Percentiles rank a stretch among this genome's conserved stretches.
phyloP scores from a whole-genome alignment of 1,139 yeast genomes.

The Diutina catenulata region DNA sequence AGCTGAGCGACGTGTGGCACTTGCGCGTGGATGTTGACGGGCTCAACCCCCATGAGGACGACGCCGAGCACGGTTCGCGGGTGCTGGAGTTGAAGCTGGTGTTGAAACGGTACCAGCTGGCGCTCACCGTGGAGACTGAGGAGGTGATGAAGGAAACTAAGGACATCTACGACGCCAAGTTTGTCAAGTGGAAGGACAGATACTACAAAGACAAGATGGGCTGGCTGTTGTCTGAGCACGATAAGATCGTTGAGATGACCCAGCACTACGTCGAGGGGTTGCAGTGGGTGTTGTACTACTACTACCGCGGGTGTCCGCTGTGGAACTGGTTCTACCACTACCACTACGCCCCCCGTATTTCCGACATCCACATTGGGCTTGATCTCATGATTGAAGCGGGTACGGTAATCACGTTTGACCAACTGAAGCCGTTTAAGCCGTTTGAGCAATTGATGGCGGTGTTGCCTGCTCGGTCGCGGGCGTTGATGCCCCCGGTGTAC shows the following conservation, averaged over 20 bases:
- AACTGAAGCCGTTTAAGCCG: slow-evolving; percentile 80
- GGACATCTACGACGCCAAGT: slow-evolving; percentile 62
- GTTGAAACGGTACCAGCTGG: slow-evolving; percentile 66
- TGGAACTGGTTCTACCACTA: slow-evolving; percentile 98
- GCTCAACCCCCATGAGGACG: slow-evolving; percentile 10
- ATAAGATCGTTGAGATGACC: slow-evolving; percentile 47
- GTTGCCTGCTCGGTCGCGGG: slow-evolving; percentile 93
- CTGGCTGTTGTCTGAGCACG: slow-evolving; percentile 47
- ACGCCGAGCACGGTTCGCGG: slow-evolving; percentile 48
- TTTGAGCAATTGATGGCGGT: slow-evolving; percentile 97
- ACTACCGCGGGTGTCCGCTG: slow-evolving; percentile 95
- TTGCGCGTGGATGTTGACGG: slow-evolving; percentile 11
- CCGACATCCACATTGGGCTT: slow-evolving; percentile 56
- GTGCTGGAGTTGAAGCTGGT: slow-evolving; percentile 84
- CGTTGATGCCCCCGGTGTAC: slow-evolving; percentile 75
- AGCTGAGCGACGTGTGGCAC: slow-evolving; percentile 10
- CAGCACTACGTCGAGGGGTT: slow-evolving; percentile 83
- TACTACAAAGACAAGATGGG: slow-evolving; percentile 74
- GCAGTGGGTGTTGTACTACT: slow-evolving; percentile 87
- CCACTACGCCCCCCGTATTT: slow-evolving; percentile 96
- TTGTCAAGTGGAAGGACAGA: slow-evolving; percentile 68
- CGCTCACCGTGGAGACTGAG: slow-evolving; percentile 48
- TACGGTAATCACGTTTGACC: slow-evolving; percentile 37
- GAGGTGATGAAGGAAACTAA: slow-evolving; percentile 45
- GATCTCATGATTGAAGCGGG: slow-evolving; percentile 38